phyloP scores from a whole-genome alignment of 2,329 filamentous ascomycete genomes.

The Ophiosphaerella herpotricha region DNA sequence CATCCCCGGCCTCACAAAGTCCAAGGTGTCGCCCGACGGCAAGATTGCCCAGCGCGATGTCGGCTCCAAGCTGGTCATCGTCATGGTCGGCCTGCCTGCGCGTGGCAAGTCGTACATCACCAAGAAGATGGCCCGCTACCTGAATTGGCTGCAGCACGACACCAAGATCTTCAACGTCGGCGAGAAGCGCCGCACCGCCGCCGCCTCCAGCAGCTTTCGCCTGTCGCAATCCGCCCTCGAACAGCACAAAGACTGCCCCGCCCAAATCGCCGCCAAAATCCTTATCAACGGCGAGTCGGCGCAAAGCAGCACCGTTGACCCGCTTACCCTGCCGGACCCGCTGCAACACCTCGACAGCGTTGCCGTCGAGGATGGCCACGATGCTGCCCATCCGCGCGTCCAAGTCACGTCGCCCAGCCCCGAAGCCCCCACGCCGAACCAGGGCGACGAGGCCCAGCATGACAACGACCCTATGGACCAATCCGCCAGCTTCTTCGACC shows the following conservation, averaged over 20 bases:
- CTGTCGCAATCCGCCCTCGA: slow-evolving; percentile 39
- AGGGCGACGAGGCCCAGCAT: slow-evolving; percentile 4
- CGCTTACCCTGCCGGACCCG: slow-evolving; percentile 36
- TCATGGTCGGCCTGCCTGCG: slow-evolving; percentile 96
- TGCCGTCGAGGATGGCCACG: slow-evolving; percentile 26
- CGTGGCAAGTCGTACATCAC: slow-evolving; percentile 98
- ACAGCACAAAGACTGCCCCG: slow-evolving; percentile 32
- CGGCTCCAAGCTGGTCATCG: slow-evolving; percentile 92
- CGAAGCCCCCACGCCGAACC: slow-evolving; percentile 22
- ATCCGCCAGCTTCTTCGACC: slow-evolving; percentile 92
- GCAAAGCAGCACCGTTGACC: slow-evolving; percentile 39
- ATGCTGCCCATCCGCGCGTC: slow-evolving; percentile 23
- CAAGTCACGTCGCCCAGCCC: slow-evolving; percentile 43
- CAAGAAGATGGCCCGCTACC: slow-evolving; percentile 92
- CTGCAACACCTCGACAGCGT: slow-evolving; percentile 16
- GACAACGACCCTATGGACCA: slow-evolving; percentile 72
- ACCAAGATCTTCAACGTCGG: slow-evolving; percentile 97
- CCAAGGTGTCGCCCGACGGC: slow-evolving; percentile 92
- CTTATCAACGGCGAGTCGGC: slow-evolving; percentile 62
- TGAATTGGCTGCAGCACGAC: slow-evolving; percentile 97
- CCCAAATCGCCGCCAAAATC: slow-evolving; percentile 58
- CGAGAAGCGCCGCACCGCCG: slow-evolving; percentile 81
- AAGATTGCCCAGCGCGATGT: slow-evolving; percentile 93
- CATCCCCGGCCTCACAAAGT: slow-evolving; percentile 94
- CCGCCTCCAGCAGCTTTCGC: slow-evolving; percentile 59